Conservation (phyloP, 164 flowering plant genomes). For the Annona cherimola region DNA sequence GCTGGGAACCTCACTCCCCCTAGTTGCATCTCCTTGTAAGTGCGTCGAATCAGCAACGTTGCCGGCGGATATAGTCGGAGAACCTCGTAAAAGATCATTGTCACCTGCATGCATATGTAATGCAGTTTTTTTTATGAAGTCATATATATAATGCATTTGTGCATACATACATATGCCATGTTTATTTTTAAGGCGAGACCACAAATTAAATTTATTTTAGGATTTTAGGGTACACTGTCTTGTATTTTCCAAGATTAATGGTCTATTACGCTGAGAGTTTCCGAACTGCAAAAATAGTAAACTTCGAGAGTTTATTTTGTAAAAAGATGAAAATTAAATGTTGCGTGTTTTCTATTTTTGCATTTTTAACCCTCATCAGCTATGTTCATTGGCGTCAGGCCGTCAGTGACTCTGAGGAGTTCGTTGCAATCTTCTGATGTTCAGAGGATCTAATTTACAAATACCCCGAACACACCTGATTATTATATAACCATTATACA, state of each 20-base stretch:
- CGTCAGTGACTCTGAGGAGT: no score
- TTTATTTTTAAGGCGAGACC: background rate
- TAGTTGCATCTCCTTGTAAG: background rate
- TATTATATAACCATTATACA: no score
- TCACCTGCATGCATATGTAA: slow-evolving; percentile 1
- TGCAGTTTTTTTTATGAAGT: no score
- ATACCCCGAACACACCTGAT: no score
- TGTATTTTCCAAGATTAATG: background rate
- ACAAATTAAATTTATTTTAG: background rate
- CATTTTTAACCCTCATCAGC: no score
- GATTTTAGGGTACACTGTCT: background rate
- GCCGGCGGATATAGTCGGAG: slow-evolving; percentile 10
- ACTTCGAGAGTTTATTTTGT: no score
- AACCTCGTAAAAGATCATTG: slow-evolving; percentile 8
- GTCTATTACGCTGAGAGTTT: background rate
- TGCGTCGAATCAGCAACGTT: background rate
- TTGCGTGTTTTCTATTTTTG: no score
- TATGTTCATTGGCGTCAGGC: no score
- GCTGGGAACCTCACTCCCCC: slow-evolving; percentile 1
- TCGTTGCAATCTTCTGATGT: no score
- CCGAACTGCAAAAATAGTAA: no score
- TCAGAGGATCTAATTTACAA: no score
- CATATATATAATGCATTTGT: background rate
- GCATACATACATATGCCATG: background rate
- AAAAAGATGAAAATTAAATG: no score